Base-by-base conservation (phyloP, 1,284 basidiomycete genomes). In the Kalmanozyma brasiliensis region DNA sequence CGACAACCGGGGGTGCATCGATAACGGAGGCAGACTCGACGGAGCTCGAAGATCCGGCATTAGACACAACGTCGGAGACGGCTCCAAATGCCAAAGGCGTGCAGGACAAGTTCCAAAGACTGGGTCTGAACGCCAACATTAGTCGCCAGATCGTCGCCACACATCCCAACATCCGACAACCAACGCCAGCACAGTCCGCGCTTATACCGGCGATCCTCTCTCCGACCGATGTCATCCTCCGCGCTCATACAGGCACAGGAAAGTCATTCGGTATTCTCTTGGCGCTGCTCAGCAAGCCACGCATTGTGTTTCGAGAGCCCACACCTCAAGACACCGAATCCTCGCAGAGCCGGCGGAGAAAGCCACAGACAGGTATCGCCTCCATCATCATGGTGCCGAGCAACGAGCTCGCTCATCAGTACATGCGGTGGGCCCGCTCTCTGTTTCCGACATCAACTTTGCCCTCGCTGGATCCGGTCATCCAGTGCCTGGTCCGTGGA, bases 161-260 rank as follows among this genome's bases (percentile, higher is more conserved):
- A 5, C 60, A 76, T 34, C 71, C 78, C 20, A 53, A 75, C 51
- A 72, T 82, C 24, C 49, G 40, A 13, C 46, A 33, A n/a, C 80
- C 80, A 1, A 77, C 80, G 22, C 47, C 49, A 17, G 73, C 77
- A n/a, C 80, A 82, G 36, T 49, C 46, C 4, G 68, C 64, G 30
- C 57, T 80, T 4, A 74, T 81, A 19, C 68, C 76, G 2, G 69
- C 76, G 14, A 52, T 78, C 32, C 56, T 74, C 22, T 60, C 66
- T 19, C 75, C 66, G 1, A 59, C 52, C 16, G 80, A 82, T 43
- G 60, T 82, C 36, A 66, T 82, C 10, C 30, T 79, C 20, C 70
- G 80, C 3, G 77, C 79, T 16, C 77, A 79, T 35, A 82, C 80
- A 1, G 80, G 79, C 26, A 79, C 77, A 0, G 80, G 80, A 19